These are phyloP conservation scores for Globisporangium takayamanum DNA, from an alignment of 352 stramenopile genomes.

Conservation along the genomic window DNA sequence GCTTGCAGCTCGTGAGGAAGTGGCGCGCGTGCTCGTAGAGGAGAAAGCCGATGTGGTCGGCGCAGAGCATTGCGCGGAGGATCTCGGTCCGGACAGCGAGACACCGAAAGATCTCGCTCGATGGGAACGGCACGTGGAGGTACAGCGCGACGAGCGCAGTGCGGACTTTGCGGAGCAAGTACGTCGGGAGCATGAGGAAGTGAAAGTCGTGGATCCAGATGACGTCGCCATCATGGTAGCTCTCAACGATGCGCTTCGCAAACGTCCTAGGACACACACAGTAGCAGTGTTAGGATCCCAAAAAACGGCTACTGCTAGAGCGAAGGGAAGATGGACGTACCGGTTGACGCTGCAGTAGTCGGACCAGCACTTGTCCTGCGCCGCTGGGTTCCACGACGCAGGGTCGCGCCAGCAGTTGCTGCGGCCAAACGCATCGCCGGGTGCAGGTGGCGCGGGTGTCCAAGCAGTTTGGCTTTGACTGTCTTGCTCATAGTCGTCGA, in stretches of 20 bases:
- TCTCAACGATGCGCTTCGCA: conserved; percentile 51
- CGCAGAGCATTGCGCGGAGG: conserved; percentile 85
- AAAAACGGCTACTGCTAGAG: too few species aligned
- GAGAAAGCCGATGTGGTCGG: conserved; percentile 92
- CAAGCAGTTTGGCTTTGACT: neutral
- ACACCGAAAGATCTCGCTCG: conserved; percentile 97
- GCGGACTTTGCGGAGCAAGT: conserved; percentile 88
- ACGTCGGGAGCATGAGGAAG: conserved; percentile 96
- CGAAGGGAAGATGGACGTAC: neutral
- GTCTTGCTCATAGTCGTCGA: conserved; percentile 30
- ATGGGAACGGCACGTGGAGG: conserved; percentile 97
- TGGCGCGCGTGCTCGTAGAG: conserved; percentile 92
- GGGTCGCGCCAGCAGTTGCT: conserved; percentile 43
- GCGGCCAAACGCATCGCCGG: conserved; percentile 2
- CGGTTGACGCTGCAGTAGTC: conserved; percentile 79
- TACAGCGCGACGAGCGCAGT: conserved; percentile 95
- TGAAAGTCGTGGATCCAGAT: conserved; percentile 99
- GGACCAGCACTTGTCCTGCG: conserved; percentile 68
- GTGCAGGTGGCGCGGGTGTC: neutral
- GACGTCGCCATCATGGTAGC: conserved; percentile 75
- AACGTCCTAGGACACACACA: conserved; percentile 22
- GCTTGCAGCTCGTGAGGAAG: conserved; percentile 89
- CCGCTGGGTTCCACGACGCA: conserved; percentile 72
- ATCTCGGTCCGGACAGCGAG: conserved; percentile 88
- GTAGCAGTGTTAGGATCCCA: too few species aligned